Evolutionary conservation across 768 basidiomycete species (phyloP), one percentile per base, ranked within the genome.

Genomic region (Scleroderma bovista): DNA sequence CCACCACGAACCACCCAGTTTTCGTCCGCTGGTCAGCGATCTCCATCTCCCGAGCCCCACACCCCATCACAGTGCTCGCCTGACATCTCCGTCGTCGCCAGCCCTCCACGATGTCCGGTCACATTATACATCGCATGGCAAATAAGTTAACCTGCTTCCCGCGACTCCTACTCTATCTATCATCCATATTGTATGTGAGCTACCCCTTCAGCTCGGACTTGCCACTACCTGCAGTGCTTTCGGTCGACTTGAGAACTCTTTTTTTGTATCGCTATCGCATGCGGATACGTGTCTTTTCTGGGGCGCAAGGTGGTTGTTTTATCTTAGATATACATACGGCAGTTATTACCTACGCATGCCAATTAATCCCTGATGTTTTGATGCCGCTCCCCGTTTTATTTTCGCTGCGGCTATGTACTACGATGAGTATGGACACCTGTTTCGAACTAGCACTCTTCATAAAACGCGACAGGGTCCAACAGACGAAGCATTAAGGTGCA

Each of bases 1-100:
- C 34, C 68, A 77, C 45, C 79, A 78, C 26, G 83, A 83, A 42
- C 74, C 81, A 20, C 79, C 78, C 55, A 72, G 72, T 16, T 80
- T 73, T 62, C 69, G 67, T 49, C 67, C 77, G 33, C 66, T 76
- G 44, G 70, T 69, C 26, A 72, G 77, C 51, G 75, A 75, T 54
- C 75, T 75, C 51, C 78, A 76, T 61, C 74, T 77, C 50, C 71
- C 75, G 12, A 72, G 74, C 53, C 72, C 75, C 23, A 56, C 69
- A 12, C 74, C 75, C 31, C 68, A 71, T 31, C 66, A 63, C 47
- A 61, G 59, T 37, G 59, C 72, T 24, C 76, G 78, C 37, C 66
- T 72, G 42, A 63, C 73, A 36, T 76, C 77, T 47, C 72, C 76
- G 54, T 67, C 72, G 41, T 63, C 63, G 36, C 72, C 65, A 63